These are phyloP conservation scores for Ogataea wickerhamii DNA, from an alignment of 805 yeast genomes.

Conservation along the genomic window DNA sequence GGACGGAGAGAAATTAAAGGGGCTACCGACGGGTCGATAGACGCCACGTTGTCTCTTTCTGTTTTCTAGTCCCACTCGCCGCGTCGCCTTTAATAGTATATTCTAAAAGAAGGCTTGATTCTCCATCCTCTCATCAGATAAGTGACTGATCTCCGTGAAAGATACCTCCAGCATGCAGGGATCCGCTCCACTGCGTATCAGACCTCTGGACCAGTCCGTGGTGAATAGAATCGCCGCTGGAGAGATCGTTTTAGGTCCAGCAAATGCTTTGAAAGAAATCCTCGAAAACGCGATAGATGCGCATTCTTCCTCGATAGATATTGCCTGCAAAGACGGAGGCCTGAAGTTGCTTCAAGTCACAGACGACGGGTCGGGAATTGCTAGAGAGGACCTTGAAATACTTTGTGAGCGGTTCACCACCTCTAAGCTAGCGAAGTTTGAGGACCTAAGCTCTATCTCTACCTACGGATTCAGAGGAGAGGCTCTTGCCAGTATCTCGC, in stretches of 20 bases:
- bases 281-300: conserved; percentile 94
- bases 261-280: conserved; percentile 90
- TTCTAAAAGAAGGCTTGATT: too few relatives aligned
- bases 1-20: too few relatives aligned
- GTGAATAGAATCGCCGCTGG: conserved; percentile 96
- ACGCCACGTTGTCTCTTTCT: too few relatives aligned
- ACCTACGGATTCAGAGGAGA: conserved; percentile 97
- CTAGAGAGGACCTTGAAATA: conserved; percentile 64
- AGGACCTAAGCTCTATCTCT: conserved; percentile 64
- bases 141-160: too few relatives aligned
- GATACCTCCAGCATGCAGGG: too few relatives aligned
- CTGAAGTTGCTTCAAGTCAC: conserved; percentile 78
- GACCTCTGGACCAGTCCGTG: conserved; percentile 58
- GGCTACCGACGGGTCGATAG: too few relatives aligned
- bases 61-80: too few relatives aligned
- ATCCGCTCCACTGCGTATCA: conserved; percentile 18
- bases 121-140: too few relatives aligned
- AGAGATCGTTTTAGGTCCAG: conserved; percentile 89
- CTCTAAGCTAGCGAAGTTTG: conserved; percentile 70
- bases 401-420: conserved; percentile 94
- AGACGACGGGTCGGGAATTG: conserved; percentile 86
- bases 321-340: conserved; percentile 89
- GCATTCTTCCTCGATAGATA: conserved; percentile 64
- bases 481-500: conserved; percentile 92
- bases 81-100: too few relatives aligned